Evolutionary conservation across 2,329 filamentous ascomycete genomes (phyloP), one percentile per base, ranked within the genome.

Genomic region (Knoxdaviesia capensis): DNA sequence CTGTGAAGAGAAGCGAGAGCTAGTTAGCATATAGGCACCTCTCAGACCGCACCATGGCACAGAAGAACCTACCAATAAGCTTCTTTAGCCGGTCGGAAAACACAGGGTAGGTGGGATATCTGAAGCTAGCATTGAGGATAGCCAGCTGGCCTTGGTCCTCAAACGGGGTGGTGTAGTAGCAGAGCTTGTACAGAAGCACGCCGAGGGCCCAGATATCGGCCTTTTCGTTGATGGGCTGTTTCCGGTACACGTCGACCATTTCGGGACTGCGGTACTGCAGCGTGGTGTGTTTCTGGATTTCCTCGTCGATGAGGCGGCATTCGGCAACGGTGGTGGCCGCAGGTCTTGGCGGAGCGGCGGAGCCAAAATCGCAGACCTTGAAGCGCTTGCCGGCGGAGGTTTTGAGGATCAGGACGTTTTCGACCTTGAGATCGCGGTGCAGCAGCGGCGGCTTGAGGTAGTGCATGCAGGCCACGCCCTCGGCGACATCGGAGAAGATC

Each of bases 311-410:
- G 51, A 92, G 60, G 44, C 88, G 77, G 49, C 88, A 94, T 59
- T 98, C 90, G 35, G 78, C 77, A 6, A 87, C 80, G 5, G 83
- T 88, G 10, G 77, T 83, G 8, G 90, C 87, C 36, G 90, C 86
- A 8, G 86, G 77, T 47, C 80, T 72, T 34, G 90, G 87, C 31
- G 79, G 66, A 3, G 90, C 86, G 5, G 90, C 77, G 5, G 87
- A 94, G 33, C 90, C 90, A 67, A 98, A 98, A 64, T 98, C 90
- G 64, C 90, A 98, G 34, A 98, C 71, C 64, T 98, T 98, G 68
- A 94, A 98, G 49, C 78, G 71, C 50, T 72, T 76, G n/a, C 69
- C 67, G 7, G 71, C 72, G 39, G 70, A 68, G 36, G 69, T 65
- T 34, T 45, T 41, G 39, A 79, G 81, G 48, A 98, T 98, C 44